Evolutionary conservation across 805 yeast species (phyloP).

Genomic region (Wickerhamiella azymoides): DNA sequence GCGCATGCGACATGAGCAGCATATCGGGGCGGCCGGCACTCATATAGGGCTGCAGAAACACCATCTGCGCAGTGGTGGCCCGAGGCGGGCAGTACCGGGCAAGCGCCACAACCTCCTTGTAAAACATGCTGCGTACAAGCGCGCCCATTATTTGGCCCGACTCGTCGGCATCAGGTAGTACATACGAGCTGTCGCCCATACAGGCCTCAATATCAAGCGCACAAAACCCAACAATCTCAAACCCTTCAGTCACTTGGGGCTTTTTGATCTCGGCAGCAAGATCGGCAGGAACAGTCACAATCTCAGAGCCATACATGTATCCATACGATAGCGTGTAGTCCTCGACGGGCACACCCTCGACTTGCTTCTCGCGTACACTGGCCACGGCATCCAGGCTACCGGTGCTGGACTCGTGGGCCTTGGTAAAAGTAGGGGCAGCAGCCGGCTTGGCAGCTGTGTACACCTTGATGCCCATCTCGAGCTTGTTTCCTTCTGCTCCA

Average conservation of each 20-base stretch:
- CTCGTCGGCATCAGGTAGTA: conserved; percentile 2
- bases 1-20: conserved; percentile 13
- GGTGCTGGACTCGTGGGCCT: background rate
- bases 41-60: conserved; percentile 13
- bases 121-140: conserved; percentile 9
- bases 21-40: background rate
- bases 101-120: conserved; percentile 11
- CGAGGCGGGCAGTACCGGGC: conserved; percentile 12
- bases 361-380: background rate
- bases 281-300: conserved; percentile 6
- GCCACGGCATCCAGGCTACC: background rate
- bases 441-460: background rate
- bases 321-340: conserved; percentile 1
- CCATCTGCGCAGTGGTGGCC: conserved; percentile 12
- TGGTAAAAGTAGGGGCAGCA: background rate
- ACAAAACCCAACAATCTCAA: conserved; percentile 10
- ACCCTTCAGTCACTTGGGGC: background rate
- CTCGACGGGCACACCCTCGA: background rate
- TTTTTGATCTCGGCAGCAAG: background rate
- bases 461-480: background rate
- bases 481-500: background rate
- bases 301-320: conserved; percentile 11
- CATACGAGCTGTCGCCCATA: conserved; percentile 5
- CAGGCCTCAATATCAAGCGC: background rate
- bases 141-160: conserved; percentile 5